Conservation (phyloP, 345 rosid genomes). For the Euphorbia peplus region DNA sequence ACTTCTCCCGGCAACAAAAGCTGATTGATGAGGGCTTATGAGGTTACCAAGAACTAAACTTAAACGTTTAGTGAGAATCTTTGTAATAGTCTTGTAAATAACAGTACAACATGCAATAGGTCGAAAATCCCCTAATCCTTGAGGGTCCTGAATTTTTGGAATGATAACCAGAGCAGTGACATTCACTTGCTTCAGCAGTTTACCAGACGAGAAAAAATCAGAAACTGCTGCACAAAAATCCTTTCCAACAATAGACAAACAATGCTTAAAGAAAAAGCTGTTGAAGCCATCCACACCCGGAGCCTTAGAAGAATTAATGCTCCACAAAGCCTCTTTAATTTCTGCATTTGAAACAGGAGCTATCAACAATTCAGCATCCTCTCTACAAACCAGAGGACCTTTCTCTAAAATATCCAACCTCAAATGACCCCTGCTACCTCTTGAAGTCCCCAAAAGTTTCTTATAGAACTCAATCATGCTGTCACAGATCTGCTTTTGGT, state of each 20-base stretch:
- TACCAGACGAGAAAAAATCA: background rate
- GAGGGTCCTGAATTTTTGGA: background rate
- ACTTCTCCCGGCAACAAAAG: background rate
- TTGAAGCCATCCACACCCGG: background rate
- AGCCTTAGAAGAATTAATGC: background rate
- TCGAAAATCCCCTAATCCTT: background rate
- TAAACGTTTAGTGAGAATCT: background rate
- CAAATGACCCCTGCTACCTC: background rate
- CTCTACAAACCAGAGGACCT: background rate
- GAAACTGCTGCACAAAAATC: background rate
- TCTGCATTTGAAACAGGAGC: background rate
- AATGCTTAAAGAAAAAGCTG: background rate
- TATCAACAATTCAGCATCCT: background rate
- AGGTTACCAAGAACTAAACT: background rate
- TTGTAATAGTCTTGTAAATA: background rate
- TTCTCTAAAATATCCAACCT: background rate
- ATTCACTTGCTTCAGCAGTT: background rate
- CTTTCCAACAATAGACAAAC: background rate
- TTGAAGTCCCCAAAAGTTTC: background rate
- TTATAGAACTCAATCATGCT: background rate
- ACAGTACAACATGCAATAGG: background rate
- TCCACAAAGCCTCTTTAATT: background rate
- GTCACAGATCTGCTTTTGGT: background rate
- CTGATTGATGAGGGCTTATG: background rate
- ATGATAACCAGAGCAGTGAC: background rate